Percentiles rank a stretch among this genome's conserved stretches.
phyloP scores from a whole-genome alignment of 441 rosid genomes.

The Kokia cookei region DNA sequence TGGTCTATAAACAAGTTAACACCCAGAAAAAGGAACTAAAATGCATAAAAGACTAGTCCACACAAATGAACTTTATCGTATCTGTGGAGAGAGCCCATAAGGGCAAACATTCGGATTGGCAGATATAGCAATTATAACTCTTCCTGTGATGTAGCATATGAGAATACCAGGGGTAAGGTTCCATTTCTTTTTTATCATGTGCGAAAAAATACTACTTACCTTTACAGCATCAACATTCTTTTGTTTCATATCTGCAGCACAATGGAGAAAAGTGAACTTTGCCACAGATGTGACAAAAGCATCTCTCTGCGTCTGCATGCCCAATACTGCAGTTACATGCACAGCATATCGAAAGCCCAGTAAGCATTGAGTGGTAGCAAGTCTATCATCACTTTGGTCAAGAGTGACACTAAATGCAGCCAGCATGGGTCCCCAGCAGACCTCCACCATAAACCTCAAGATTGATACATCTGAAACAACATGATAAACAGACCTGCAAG shows the following conservation, averaged over 20 bases:
- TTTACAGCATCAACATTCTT: conserved; percentile 98
- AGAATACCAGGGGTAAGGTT: neutral
- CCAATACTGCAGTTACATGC: conserved; percentile 94
- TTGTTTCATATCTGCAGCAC: conserved; percentile 97
- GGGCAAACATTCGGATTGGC: neutral
- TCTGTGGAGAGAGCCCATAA: neutral
- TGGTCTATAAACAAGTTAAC: conserved; percentile 7
- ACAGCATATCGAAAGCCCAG: conserved; percentile 84
- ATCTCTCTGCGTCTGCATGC: conserved; percentile 99
- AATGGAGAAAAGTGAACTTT: conserved; percentile 92
- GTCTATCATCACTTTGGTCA: conserved; percentile 92
- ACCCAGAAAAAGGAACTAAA: conserved; percentile 5
- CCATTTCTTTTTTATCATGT: neutral
- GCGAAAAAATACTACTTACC: conserved; percentile 38
- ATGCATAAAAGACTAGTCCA: neutral
- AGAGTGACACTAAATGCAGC: conserved; percentile 97
- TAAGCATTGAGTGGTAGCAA: conserved; percentile 86
- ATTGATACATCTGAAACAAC: conserved; percentile 78
- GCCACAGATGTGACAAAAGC: conserved; percentile 98
- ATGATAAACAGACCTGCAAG: conserved; percentile 78
- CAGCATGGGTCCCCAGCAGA: conserved; percentile 98
- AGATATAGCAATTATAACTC: neutral
- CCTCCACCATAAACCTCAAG: conserved; percentile 97
- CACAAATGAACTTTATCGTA: neutral
- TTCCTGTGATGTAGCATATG: neutral